Base-by-base conservation (phyloP, 2,329 filamentous ascomycete species). In the Arthrobotrys iridis region DNA sequence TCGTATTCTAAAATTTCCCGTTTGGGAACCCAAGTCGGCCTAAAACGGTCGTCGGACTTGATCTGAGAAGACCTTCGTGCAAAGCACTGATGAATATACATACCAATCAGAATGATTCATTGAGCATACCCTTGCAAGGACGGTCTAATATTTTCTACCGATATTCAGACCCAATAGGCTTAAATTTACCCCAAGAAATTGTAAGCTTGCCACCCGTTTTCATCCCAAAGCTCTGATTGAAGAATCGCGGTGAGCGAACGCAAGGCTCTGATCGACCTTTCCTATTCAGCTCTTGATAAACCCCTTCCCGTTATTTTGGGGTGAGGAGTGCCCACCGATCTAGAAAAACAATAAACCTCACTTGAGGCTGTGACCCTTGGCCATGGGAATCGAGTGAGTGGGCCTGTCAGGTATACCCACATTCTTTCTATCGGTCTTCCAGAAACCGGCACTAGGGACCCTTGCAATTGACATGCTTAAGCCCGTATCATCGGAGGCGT, bases 231-330 rank as follows among this genome's bases (percentile, higher is more conserved):
- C 28, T 55, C 10, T 55, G 48, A 30, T 37, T 55, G n/a, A 35
- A 30, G 30, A 13, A 55, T 55, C 30, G 28, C 48, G 8, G 15
- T 35, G 3, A 35, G 48, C 48, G 48, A 55, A 55, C 48, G 48
- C 15, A 4, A 10, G 28, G 4, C 28, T 33, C 4, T 33, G 4
- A 4, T 20, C n/a, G 48, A 20, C 48, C 8, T 35, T 22, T 55
- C 30, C 48, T 55, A 35, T 55, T 33, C 48, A 55, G 48, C 48
- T 55, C 13, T 33, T 18, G 46, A 50, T 26, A 33, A 26, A 50
- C 18, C 20, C 43, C n/a, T n/a, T 46, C 46, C 20, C 43, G 24
- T 50, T 15, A 35, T 22, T 55, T 55, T 55, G 48, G 48, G 48
- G 11, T 28, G 15, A 18, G 13, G 2, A 20, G n/a, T 20, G 15